Percentiles rank a stretch among this genome's conserved stretches.
Conservation (phyloP, 805 yeast genomes). For the Lipomyces yamadae region DNA sequence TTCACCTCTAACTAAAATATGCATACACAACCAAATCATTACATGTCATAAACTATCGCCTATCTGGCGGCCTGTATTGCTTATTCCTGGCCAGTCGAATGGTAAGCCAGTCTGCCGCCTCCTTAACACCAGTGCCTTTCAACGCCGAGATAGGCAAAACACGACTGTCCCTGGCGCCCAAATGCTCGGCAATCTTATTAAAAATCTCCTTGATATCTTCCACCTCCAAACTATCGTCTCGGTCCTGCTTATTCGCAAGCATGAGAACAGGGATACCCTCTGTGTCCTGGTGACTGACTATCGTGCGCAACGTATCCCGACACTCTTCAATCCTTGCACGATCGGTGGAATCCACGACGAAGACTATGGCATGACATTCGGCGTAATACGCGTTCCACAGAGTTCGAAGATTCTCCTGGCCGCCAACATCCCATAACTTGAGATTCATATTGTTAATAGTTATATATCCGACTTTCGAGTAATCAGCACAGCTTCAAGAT, state of each 20-base stretch:
- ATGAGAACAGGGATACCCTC: conserved; percentile 88
- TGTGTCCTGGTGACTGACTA: conserved; percentile 62
- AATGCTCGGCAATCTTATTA: conserved; percentile 77
- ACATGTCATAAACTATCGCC: conserved; percentile 34
- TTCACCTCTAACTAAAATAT: not conserved
- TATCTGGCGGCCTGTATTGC: conserved; percentile 61
- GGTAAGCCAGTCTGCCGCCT: conserved; percentile 87
- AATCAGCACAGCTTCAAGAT: not conserved
- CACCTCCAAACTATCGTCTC: conserved; percentile 69
- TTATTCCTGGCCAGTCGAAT: conserved; percentile 72
- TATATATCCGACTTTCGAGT: conserved; percentile 48
- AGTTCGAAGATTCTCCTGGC: conserved; percentile 80
- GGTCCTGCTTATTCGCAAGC: conserved; percentile 95
- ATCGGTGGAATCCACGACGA: conserved; percentile 91
- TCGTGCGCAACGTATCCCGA: conserved; percentile 58
- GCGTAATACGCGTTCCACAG: conserved; percentile 88
- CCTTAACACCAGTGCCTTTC: conserved; percentile 78
- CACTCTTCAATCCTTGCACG: conserved; percentile 82
- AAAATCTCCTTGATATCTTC: conserved; percentile 82
- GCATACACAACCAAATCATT: not conserved
- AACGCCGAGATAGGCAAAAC: conserved; percentile 89
- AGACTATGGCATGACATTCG: conserved; percentile 88
- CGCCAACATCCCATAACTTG: conserved; percentile 97
- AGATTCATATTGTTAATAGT: conserved; percentile 51
- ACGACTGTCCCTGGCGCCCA: conserved; percentile 89